phyloP scores from a whole-genome alignment of 257 asterid species.

The Buddleja alternifolia region DNA sequence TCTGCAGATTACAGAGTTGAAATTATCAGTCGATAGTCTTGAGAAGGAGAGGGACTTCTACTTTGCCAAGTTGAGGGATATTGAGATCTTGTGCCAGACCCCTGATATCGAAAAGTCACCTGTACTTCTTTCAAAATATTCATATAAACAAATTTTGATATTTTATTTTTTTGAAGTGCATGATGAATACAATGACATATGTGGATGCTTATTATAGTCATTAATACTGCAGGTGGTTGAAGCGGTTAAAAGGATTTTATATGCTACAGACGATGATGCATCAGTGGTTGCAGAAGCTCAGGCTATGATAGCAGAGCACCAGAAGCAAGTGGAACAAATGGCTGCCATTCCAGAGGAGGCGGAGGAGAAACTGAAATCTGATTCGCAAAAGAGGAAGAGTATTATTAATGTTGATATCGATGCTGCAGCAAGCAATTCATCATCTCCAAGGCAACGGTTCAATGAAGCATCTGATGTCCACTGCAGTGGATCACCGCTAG shows the following conservation, averaged over 20 bases:
- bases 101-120: constrained; percentile 67
- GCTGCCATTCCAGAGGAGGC: constrained; percentile 48
- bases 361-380: constrained; percentile 49
- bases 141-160: not conserved
- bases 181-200: not conserved
- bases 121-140: constrained; percentile 36
- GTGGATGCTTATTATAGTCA: not conserved
- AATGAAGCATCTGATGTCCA: constrained; percentile 83
- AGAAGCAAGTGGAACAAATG: constrained; percentile 41
- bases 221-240: constrained; percentile 57
- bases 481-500: constrained; percentile 78
- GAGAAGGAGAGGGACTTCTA: constrained; percentile 97
- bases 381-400: constrained; percentile 80
- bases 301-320: constrained; percentile 59
- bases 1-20: constrained; percentile 80
- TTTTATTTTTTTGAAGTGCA: too few relatives aligned
- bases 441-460: constrained; percentile 79
- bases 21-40: constrained; percentile 77
- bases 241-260: constrained; percentile 67
- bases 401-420: constrained; percentile 79
- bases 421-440: constrained; percentile 70
- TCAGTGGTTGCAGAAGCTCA: constrained; percentile 74
- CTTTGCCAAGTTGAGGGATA: constrained; percentile 85
- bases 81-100: constrained; percentile 81
- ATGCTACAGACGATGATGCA: constrained; percentile 73